A percentile compares a stretch with the other conserved stretches of the same genome.
These are phyloP conservation scores for Hypoxylon sp. DNA, from an alignment of 2,329 filamentous ascomycete genomes.

Conservation along the genomic window DNA sequence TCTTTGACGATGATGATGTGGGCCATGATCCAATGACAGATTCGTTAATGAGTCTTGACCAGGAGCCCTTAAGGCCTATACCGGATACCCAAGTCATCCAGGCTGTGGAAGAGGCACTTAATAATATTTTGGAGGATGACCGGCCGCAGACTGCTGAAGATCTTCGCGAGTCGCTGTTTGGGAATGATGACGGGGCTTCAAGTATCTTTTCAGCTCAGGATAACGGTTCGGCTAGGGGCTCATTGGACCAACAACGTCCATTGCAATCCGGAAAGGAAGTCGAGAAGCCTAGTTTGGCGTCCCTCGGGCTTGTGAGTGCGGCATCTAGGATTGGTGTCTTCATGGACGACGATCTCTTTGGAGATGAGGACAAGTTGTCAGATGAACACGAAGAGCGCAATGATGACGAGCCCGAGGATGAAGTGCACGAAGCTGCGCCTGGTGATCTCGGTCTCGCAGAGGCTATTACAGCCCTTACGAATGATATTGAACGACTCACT, in stretches of 20 bases:
- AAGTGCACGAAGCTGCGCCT: conserved; percentile 93
- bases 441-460: conserved; percentile 94
- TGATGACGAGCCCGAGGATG: conserved; percentile 77
- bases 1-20: conserved; percentile 87
- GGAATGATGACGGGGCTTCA: conserved; percentile 65
- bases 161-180: conserved; percentile 77
- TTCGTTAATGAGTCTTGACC: conserved; percentile 85
- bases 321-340: conserved; percentile 93
- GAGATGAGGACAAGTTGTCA: conserved; percentile 87
- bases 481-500: conserved; percentile 89
- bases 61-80: conserved; percentile 72
- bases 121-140: conserved; percentile 89
- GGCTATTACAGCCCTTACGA: conserved; percentile 88
- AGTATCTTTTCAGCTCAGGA: conserved; percentile 69
- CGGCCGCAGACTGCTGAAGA: conserved; percentile 75
- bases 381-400: conserved; percentile 86
- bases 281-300: conserved; percentile 89
- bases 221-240: conserved; percentile 67
- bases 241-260: conserved; percentile 56
- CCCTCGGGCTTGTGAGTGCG: conserved; percentile 89
- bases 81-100: conserved; percentile 87
- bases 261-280: conserved; percentile 59
- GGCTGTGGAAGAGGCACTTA: conserved; percentile 92
- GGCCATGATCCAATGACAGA: conserved; percentile 79
- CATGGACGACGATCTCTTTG: conserved; percentile 91